These are phyloP conservation scores for Nemania diffusa DNA, from an alignment of 2,329 filamentous ascomycete genomes.

Conservation along the genomic window DNA sequence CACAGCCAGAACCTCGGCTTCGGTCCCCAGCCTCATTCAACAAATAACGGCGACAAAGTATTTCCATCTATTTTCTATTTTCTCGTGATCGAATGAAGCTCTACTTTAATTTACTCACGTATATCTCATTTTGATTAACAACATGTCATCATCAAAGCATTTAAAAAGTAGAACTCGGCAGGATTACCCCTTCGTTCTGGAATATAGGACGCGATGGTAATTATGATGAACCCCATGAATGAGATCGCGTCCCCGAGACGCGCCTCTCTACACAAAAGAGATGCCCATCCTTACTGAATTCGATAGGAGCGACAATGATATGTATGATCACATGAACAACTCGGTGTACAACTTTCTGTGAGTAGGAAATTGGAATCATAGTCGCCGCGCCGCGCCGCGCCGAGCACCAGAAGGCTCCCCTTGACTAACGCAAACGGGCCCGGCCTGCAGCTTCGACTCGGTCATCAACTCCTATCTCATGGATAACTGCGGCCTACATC, in stretches of 20 bases:
- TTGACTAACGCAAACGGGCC: slow-evolving; percentile 5
- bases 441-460: slow-evolving; percentile 75
- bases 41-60: neutral
- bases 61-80: neutral
- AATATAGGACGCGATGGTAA: slow-evolving; percentile 92
- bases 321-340: slow-evolving; percentile 95
- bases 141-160: slow-evolving; percentile 50
- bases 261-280: slow-evolving; percentile 17
- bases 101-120: neutral
- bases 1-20: slow-evolving; percentile 9
- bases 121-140: neutral
- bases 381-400: too few species aligned
- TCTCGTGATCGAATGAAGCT: neutral
- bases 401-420: neutral
- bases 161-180: slow-evolving; percentile 71
- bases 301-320: slow-evolving; percentile 87
- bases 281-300: slow-evolving; percentile 31
- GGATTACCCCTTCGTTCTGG: slow-evolving; percentile 82
- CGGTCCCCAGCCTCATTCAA: slow-evolving; percentile 7
- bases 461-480: slow-evolving; percentile 91
- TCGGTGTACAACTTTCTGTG: slow-evolving; percentile 84
- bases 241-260: neutral
- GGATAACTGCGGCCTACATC: slow-evolving; percentile 77
- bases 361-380: slow-evolving; percentile 38
- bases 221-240: slow-evolving; percentile 54